Percentiles rank a stretch among this genome's conserved stretches.
Evolutionary conservation across 768 basidiomycete genomes (phyloP).

Genomic region (Mycena crocata): DNA sequence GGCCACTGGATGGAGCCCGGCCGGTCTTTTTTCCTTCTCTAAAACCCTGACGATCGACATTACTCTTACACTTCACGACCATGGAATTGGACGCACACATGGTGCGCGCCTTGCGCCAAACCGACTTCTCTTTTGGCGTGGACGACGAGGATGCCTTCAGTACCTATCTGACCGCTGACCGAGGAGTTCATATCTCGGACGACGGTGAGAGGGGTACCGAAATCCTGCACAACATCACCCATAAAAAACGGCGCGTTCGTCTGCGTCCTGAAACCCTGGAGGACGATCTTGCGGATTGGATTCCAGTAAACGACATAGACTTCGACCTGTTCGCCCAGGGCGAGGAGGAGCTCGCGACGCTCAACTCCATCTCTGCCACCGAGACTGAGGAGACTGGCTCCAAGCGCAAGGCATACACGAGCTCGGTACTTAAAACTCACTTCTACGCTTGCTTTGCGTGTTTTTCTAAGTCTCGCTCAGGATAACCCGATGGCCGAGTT

Average conservation of each 20-base stretch:
- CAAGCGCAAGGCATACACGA: background rate
- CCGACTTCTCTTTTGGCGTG: background rate
- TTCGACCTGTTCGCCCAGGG: no score
- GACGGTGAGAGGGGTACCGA: background rate
- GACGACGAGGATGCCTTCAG: background rate
- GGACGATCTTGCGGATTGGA: background rate
- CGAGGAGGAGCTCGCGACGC: no score
- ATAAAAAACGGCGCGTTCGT: background rate
- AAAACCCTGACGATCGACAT: no score
- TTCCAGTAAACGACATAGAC: constrained; percentile 8
- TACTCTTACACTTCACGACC: no score
- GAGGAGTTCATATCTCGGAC: background rate
- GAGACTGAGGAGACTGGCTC: no score
- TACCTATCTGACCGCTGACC: background rate
- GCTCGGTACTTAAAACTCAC: background rate
- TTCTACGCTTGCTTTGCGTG: no score
- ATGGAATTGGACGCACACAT: no score
- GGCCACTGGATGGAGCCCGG: no score
- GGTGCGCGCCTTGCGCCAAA: no score
- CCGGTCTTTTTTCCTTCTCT: no score
- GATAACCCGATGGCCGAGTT: constrained; percentile 8
- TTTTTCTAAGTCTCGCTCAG: no score
- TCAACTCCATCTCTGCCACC: no score
- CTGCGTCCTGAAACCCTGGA: background rate
- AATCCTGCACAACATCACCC: background rate